Conservation (phyloP, 306 rosid genomes). For the Elaeagnus macrophylla region DNA sequence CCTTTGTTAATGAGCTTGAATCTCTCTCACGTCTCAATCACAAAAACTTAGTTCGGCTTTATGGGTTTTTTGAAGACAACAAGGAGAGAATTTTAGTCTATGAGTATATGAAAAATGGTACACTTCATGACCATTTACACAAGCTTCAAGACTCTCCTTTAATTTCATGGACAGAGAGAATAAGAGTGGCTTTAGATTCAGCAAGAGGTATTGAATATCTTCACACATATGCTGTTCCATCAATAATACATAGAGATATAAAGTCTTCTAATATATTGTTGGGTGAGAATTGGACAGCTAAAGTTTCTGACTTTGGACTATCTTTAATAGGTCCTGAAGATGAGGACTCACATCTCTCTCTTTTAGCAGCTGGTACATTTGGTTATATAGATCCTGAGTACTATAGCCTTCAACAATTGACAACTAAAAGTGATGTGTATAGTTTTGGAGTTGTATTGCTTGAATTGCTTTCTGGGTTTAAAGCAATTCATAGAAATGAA, state of each 20-base stretch:
- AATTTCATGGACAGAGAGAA: constrained; percentile 40
- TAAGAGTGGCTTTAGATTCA: constrained; percentile 59
- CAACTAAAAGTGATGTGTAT: constrained; percentile 76
- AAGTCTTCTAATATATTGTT: constrained; percentile 62
- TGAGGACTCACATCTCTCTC: constrained; percentile 37
- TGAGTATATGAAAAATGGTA: constrained; percentile 64
- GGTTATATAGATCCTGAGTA: constrained; percentile 95
- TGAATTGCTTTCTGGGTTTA: constrained; percentile 50
- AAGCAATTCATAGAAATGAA: constrained; percentile 62
- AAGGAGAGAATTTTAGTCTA: constrained; percentile 65
- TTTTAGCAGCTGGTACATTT: constrained; percentile 59
- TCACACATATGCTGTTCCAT: constrained; percentile 48
- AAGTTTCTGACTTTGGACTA: constrained; percentile 68
- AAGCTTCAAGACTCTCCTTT: constrained; percentile 28
- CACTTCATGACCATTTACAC: constrained; percentile 71
- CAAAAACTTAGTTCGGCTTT: constrained; percentile 55
- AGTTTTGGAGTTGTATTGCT: constrained; percentile 75
- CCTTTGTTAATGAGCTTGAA: constrained; percentile 70
- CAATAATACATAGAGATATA: constrained; percentile 71
- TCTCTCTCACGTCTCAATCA: constrained; percentile 73
- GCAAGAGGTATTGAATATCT: constrained; percentile 68
- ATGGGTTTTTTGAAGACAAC: constrained; percentile 60
- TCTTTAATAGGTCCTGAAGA: constrained; percentile 61
- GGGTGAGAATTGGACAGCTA: constrained; percentile 42
- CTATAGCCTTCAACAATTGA: constrained; percentile 59